Evolutionary conservation across 2,329 filamentous ascomycete genomes (phyloP), one percentile per base, ranked within the genome.

Genomic region (Westerdykella aurantiaca): DNA sequence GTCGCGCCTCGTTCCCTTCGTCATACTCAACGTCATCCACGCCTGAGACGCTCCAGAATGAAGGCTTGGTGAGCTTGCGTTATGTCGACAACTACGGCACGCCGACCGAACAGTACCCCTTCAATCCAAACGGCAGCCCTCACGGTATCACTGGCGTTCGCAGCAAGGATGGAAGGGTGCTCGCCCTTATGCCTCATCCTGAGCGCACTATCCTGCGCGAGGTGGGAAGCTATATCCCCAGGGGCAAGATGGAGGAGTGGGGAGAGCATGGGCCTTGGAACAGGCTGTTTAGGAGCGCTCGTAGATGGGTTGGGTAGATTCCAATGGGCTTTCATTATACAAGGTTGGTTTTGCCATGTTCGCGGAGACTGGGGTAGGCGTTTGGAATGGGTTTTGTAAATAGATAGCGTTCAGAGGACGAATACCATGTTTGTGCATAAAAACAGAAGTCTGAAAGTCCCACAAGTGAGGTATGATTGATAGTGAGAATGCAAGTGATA

Each of bases 101-200:
- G 43, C 80, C 82, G 2, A 93, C 93, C 1, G 86, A 89, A 68
- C 74, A 74, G 54, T 98, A 97, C 63, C 93, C 93, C 1, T 86
- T 77, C 71, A 97, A 97, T 72, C 86, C 84, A 41, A 95, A 95
- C 69, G 89, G 89, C 41, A 88, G 84, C 61, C 86, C 87, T 1
- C 75, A 78, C 49, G 89, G 87, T 61, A 85, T 95, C 51, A 86
- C 89, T 1, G 88, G 83, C 62, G 84, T 94, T 21, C 76, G 84
- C 55, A 89, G 80, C 57, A 77, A 73, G 35, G 84, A 95, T 61
- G 89, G 89, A 11, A 78, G 87, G 45, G 86, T 94, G 1, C 68
- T 95, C 54, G 88, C 88, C 6, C 80, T 95, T 72, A 95, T 96
- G 89, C 90, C 90, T 48, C 89, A 95, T 67, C 89, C 89, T 1